Evolutionary conservation across 2,329 filamentous ascomycete genomes (phyloP), one percentile per base, ranked within the genome.

Genomic region (Tolypocladium pustulatum): DNA sequence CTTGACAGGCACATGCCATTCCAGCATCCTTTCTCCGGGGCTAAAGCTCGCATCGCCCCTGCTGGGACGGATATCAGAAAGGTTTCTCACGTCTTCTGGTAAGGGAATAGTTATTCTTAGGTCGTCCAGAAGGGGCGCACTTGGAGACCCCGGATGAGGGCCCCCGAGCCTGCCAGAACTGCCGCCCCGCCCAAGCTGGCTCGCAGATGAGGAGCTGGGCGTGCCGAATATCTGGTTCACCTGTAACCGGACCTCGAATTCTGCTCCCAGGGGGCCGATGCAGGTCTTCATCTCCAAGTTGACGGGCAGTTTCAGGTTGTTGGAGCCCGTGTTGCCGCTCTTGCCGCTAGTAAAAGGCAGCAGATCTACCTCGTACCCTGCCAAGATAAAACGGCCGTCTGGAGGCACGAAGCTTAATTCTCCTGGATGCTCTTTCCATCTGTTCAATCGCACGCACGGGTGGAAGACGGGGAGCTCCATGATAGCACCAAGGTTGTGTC

Each of bases 331-430:
- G 57, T 75, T 81, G 22, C 81, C 78, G 57, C 78, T 78, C 65
- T 82, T 81, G 25, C 81, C 78, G 63, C 78, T 79, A 20, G 85
- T 81, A 55, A 88, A 83, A 0, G 91, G 91, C 15, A 97, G 78
- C 27, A 99, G 75, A 71, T 99, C 90, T 25, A 96, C 91, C 72
- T 97, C 93, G 69, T 99, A 99, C 27, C 91, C 92, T 37, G 91
- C 92, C 22, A 99, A 80, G 46, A 96, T 89, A 71, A 97, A 99
- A 51, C 91, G 84, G 37, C 94, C 94, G 71, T 99, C 94, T 0
- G 94, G 94, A 2, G 94, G 94, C 15, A 99, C 84, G 68, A 99
- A 99, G 69, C 90, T 96, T n/a, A 99, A 78, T 63, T 96, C 89
- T 3, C 94, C 94, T 0, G 92, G 91, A 58, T 85, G 83, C 66